phyloP scores from a whole-genome alignment of 768 basidiomycete genomes.

The Boletus subparvulus region DNA sequence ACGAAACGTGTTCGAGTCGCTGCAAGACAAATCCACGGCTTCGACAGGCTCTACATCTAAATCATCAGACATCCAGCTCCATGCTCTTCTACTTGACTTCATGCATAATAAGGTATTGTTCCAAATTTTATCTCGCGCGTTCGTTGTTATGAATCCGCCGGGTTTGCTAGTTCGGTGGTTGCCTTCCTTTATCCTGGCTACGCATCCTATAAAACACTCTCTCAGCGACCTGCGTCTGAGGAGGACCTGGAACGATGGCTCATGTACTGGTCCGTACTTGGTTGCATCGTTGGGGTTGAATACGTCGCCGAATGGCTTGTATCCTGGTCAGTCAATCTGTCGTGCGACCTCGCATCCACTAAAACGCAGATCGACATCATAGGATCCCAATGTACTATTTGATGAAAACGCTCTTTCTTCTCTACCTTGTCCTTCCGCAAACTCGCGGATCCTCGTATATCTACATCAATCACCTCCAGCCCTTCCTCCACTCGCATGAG shows the following conservation, averaged over 20 bases:
- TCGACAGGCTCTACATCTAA: neutral
- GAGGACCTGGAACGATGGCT: conserved; percentile 90
- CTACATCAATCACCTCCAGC: conserved; percentile 76
- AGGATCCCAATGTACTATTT: conserved; percentile 91
- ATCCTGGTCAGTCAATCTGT: conserved; percentile 61
- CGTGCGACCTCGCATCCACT: conserved; percentile 6
- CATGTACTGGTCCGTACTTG: conserved; percentile 95
- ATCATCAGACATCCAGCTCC: neutral
- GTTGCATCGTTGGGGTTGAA: conserved; percentile 79
- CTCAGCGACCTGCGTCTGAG: conserved; percentile 81
- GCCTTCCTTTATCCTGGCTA: conserved; percentile 93
- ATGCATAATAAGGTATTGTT: conserved; percentile 39
- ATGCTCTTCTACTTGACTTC: conserved; percentile 47
- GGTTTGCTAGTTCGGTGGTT: conserved; percentile 51
- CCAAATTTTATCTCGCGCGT: conserved; percentile 27
- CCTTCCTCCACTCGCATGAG: conserved; percentile 83
- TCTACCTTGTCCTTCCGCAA: conserved; percentile 89
- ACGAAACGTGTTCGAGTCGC: conserved; percentile 16
- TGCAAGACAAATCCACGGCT: neutral
- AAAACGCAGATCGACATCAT: conserved; percentile 13
- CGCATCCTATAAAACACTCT: conserved; percentile 93
- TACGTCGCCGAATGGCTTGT: conserved; percentile 85
- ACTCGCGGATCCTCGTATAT: conserved; percentile 85
- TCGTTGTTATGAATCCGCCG: neutral
- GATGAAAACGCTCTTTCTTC: conserved; percentile 78